Evolutionary conservation across 2,329 filamentous ascomycete genomes (phyloP).

Genomic region (Dothidotthia symphoricarpi): DNA sequence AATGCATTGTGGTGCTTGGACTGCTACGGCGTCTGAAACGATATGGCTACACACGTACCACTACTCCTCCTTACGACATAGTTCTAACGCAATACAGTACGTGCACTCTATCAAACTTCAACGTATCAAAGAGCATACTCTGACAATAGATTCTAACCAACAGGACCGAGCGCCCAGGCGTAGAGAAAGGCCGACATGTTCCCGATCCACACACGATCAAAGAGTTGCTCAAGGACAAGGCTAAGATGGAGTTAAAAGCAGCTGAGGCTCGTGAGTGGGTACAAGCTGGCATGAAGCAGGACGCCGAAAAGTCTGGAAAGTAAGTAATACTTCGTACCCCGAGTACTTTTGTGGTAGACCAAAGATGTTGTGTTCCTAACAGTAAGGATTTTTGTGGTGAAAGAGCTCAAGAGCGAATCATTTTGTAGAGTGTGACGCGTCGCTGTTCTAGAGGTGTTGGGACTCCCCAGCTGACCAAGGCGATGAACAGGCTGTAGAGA

Average conservation of each 20-base stretch:
- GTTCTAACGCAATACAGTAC: too few species aligned
- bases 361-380: too few species aligned
- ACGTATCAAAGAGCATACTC: not conserved
- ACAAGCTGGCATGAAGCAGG: slow-evolving; percentile 66
- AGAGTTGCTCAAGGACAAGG: slow-evolving; percentile 58
- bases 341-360: not conserved
- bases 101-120: too few species aligned
- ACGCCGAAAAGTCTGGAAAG: slow-evolving; percentile 43
- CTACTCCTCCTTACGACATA: not conserved
- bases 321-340: slow-evolving; percentile 16
- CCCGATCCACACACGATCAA: slow-evolving; percentile 63
- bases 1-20: too few species aligned
- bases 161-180: slow-evolving; percentile 59
- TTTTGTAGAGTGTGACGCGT: too few species aligned
- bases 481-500: not conserved
- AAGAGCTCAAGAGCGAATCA: too few species aligned
- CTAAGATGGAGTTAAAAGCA: slow-evolving; percentile 58
- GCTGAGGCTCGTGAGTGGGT: slow-evolving; percentile 61
- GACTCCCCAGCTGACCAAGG: slow-evolving; percentile 1
- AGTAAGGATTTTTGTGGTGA: too few species aligned
- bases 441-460: too few species aligned
- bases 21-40: too few species aligned
- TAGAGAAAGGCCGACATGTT: slow-evolving; percentile 74
- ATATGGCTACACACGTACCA: too few species aligned
- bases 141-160: slow-evolving; percentile 11